A percentile compares a stretch with the other conserved stretches of the same genome.
These are phyloP conservation scores for Physaria fendleri DNA, from an alignment of 345 rosid genomes.

Conservation along the genomic window DNA sequence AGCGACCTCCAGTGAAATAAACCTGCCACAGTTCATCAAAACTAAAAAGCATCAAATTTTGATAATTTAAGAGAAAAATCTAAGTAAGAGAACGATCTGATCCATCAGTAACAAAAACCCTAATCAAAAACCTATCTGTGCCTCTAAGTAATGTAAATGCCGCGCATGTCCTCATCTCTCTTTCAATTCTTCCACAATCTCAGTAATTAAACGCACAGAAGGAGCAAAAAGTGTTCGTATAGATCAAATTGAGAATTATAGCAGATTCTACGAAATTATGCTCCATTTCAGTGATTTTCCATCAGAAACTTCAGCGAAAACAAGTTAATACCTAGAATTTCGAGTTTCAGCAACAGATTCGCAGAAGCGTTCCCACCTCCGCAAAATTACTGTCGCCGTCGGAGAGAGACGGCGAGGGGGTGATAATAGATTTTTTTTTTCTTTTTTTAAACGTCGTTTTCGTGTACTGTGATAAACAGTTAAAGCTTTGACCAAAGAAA, in stretches of 20 bases:
- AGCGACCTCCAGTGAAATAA: not conserved
- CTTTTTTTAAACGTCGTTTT: too few relatives aligned
- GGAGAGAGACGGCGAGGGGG: too few relatives aligned
- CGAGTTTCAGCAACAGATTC: not conserved
- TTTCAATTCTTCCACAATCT: not conserved
- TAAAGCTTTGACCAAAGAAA: not conserved
- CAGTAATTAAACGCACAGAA: not conserved
- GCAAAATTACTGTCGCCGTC: not conserved
- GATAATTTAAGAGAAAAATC: not conserved
- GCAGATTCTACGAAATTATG: not conserved
- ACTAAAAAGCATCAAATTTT: not conserved
- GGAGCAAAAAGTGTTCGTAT: not conserved
- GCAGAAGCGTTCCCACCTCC: not conserved
- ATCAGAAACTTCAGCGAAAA: not conserved
- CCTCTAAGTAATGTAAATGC: not conserved
- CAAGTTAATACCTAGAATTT: not conserved
- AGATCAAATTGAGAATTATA: not conserved
- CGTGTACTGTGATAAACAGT: not conserved
- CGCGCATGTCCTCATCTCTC: not conserved
- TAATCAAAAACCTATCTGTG: not conserved
- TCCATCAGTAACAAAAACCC: not conserved
- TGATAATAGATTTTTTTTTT: too few relatives aligned
- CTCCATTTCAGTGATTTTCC: not conserved
- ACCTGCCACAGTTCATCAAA: constrained; percentile 9
- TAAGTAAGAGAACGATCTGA: not conserved